A percentile compares a stretch with the other conserved stretches of the same genome.
These are phyloP conservation scores for Pyronema domesticum DNA, from an alignment of 495 filamentous ascomycete species.

Conservation along the genomic window DNA sequence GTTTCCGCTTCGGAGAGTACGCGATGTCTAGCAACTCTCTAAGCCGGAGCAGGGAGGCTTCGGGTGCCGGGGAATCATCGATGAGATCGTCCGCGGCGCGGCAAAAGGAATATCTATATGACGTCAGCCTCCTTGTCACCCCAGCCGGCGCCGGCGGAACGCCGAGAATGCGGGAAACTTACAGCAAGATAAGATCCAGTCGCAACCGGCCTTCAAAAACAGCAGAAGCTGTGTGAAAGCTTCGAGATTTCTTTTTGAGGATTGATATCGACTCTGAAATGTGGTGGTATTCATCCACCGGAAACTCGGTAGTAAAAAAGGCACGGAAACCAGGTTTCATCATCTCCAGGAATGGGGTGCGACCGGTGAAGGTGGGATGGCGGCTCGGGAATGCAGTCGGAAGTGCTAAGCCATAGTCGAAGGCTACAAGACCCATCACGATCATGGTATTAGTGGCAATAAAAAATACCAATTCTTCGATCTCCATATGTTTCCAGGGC, in stretches of 20 bases:
- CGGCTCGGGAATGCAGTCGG: conserved; percentile 35
- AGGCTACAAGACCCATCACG: conserved; percentile 44
- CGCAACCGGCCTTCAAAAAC: conserved; percentile 45
- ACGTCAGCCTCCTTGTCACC: background rate
- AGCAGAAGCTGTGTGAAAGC: conserved; percentile 49
- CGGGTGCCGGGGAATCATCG: conserved; percentile 34
- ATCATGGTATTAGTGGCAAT: conserved; percentile 45
- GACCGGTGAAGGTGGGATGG: conserved; percentile 30
- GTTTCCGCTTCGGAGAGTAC: conserved; percentile 19
- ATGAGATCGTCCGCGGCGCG: conserved; percentile 52
- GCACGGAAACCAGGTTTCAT: conserved; percentile 13
- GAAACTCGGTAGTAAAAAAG: conserved; percentile 30
- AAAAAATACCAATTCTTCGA: conserved; percentile 55
- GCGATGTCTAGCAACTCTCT: conserved; percentile 32
- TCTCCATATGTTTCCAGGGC: conserved; percentile 43
- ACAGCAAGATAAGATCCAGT: conserved; percentile 45
- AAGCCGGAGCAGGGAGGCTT: conserved; percentile 34
- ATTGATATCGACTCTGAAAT: conserved; percentile 36
- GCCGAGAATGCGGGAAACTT: conserved; percentile 9
- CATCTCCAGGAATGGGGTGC: background rate
- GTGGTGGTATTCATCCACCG: conserved; percentile 31
- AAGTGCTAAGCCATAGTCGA: conserved; percentile 44
- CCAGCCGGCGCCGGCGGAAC: background rate
- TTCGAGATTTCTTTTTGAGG: conserved; percentile 42
- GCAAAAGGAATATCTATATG: conserved; percentile 46